phyloP scores from a whole-genome alignment of 805 yeast species.

The Millerago galiae region DNA sequence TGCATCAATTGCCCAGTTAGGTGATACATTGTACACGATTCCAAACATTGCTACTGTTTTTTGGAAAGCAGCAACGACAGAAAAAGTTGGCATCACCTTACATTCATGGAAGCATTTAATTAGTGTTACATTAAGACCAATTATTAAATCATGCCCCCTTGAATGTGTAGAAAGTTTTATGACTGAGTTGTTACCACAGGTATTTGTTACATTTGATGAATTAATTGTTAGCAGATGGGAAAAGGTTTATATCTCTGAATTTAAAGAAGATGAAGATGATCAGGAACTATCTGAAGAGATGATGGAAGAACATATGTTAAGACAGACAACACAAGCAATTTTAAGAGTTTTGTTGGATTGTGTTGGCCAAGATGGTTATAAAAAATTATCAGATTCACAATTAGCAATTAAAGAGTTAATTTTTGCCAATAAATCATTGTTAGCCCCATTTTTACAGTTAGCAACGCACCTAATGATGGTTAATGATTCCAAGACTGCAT shows the following conservation, averaged over 20 bases:
- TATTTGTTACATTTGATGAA: slow-evolving; percentile 65
- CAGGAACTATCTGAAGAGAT: slow-evolving; percentile 91
- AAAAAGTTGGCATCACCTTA: slow-evolving; percentile 75
- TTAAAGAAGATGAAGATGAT: slow-evolving; percentile 43
- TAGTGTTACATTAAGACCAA: slow-evolving; percentile 79
- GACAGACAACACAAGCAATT: slow-evolving; percentile 90
- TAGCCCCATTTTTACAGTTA: slow-evolving; percentile 73
- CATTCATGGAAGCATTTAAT: slow-evolving; percentile 98
- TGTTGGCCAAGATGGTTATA: slow-evolving; percentile 65
- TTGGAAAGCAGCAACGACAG: slow-evolving; percentile 76
- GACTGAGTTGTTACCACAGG: slow-evolving; percentile 71
- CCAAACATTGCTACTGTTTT: slow-evolving; percentile 72
- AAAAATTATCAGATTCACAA: slow-evolving; percentile 49
- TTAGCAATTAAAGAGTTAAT: slow-evolving; percentile 60
- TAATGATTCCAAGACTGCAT: slow-evolving; percentile 88
- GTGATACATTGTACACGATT: slow-evolving; percentile 79
- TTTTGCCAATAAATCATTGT: slow-evolving; percentile 52
- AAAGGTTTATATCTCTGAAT: slow-evolving; percentile 42
- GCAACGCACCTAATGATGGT: slow-evolving; percentile 72
- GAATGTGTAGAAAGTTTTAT: slow-evolving; percentile 61
- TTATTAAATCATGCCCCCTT: slow-evolving; percentile 83
- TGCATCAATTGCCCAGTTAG: slow-evolving; percentile 84
- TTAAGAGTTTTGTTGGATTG: slow-evolving; percentile 82
- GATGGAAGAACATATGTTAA: slow-evolving; percentile 92
- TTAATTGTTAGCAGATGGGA: slow-evolving; percentile 77